Conservation (phyloP, 345 rosid species). For the Gossypium longicalyx region DNA sequence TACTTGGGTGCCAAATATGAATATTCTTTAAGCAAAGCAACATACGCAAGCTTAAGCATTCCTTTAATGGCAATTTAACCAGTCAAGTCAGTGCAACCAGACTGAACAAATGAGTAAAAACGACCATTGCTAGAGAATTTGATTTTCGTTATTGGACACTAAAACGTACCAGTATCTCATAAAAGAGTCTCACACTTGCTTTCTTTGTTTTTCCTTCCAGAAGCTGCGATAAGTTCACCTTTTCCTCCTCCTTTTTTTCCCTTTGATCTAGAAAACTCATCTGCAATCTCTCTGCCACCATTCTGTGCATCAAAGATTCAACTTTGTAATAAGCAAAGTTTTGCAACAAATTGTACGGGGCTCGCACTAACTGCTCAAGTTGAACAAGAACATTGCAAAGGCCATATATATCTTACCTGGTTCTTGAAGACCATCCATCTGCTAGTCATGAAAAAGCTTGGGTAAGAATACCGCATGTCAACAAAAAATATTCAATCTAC, state of each 20-base stretch:
- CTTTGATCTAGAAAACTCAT: slow-evolving; percentile 33
- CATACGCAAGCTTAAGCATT: neutral
- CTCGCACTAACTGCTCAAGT: neutral
- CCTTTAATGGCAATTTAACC: neutral
- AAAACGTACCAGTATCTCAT: slow-evolving; percentile 68
- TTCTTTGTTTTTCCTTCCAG: slow-evolving; percentile 51
- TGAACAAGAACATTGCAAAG: neutral
- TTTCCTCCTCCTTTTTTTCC: slow-evolving; percentile 43
- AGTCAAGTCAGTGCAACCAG: neutral
- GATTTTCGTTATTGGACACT: neutral
- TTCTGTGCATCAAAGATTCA: slow-evolving; percentile 38
- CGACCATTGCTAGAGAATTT: neutral
- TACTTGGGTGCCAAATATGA: too few relatives aligned
- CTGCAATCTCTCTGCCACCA: slow-evolving; percentile 43
- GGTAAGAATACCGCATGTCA: slow-evolving; percentile 13
- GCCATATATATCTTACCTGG: slow-evolving; percentile 28
- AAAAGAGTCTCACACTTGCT: slow-evolving; percentile 69
- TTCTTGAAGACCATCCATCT: slow-evolving; percentile 67
- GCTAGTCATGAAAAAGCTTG: slow-evolving; percentile 25
- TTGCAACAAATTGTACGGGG: neutral
- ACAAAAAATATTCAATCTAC: neutral
- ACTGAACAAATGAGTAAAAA: neutral
- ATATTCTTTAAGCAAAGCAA: too few relatives aligned
- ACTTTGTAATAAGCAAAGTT: slow-evolving; percentile 10
- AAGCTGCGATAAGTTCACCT: slow-evolving; percentile 41